Evolutionary conservation across 2,329 filamentous ascomycete species (phyloP).

Genomic region (Helotiales sp.): DNA sequence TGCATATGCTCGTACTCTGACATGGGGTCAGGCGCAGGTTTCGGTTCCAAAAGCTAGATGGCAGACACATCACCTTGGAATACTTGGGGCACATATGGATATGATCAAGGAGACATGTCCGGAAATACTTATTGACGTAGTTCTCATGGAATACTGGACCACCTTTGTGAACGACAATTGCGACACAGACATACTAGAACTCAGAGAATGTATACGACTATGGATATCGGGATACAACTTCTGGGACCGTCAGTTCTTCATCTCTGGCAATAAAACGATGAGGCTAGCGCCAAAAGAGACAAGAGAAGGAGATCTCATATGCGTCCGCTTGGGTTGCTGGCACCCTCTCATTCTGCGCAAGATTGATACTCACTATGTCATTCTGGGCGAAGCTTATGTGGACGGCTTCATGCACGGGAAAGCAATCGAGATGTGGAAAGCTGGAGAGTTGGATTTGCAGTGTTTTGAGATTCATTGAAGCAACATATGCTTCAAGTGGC

Average conservation of each 20-base stretch:
- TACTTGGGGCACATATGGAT: background rate
- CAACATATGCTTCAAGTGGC: background rate
- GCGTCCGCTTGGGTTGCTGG: constrained; percentile 14
- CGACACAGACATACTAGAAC: background rate
- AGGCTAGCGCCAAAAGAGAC: background rate
- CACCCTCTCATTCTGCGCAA: constrained; percentile 12
- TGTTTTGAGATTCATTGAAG: background rate
- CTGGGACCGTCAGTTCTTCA: constrained; percentile 2
- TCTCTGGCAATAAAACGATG: background rate
- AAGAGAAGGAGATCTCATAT: constrained; percentile 8
- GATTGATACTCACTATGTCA: background rate
- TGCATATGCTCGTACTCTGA: background rate
- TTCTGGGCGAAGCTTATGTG: constrained; percentile 1
- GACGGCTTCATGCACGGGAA: constrained; percentile 1
- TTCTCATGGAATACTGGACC: background rate
- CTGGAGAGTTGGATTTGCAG: background rate
- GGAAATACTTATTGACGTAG: background rate
- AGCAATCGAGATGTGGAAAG: background rate
- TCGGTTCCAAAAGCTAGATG: no score
- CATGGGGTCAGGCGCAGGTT: no score
- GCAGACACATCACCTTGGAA: background rate
- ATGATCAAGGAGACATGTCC: background rate
- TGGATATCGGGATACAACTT: background rate
- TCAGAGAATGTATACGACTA: background rate
- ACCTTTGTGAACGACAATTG: background rate